Evolutionary conservation across 2,329 filamentous ascomycete genomes (phyloP).

Genomic region (Ascochyta lentis): DNA sequence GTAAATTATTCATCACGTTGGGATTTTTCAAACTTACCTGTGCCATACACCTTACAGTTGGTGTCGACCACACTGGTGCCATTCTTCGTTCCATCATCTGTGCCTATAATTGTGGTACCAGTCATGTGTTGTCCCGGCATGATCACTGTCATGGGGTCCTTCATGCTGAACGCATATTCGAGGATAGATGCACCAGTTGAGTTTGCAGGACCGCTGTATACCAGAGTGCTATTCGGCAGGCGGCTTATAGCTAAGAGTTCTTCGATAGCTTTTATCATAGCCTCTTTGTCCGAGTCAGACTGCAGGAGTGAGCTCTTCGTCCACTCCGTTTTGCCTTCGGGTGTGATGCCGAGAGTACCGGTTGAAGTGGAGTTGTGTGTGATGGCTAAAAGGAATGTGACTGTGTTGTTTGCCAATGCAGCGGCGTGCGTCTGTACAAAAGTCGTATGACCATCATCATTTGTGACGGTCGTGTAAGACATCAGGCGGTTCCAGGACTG

Average conservation of each 20-base stretch:
- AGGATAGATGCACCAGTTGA: constrained; percentile 51
- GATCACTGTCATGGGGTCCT: neutral
- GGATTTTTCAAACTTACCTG: constrained; percentile 1
- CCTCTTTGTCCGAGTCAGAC: constrained; percentile 48
- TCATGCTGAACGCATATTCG: constrained; percentile 13
- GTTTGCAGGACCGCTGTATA: constrained; percentile 34
- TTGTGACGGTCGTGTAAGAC: constrained; percentile 51
- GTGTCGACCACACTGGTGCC: constrained; percentile 68
- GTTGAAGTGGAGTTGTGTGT: constrained; percentile 29
- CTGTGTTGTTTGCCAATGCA: constrained; percentile 29
- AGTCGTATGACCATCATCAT: constrained; percentile 41
- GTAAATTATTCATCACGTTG: neutral
- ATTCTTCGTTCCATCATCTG: constrained; percentile 50
- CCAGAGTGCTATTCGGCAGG: constrained; percentile 19
- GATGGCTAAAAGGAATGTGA: constrained; percentile 22
- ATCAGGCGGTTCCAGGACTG: constrained; percentile 53
- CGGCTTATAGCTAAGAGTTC: constrained; percentile 43
- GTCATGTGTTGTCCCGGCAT: constrained; percentile 45
- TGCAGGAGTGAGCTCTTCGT: constrained; percentile 57
- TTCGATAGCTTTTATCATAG: constrained; percentile 52
- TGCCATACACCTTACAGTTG: constrained; percentile 66
- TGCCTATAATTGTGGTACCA: constrained; percentile 57
- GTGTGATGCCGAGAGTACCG: constrained; percentile 29
- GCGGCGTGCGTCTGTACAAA: constrained; percentile 51
- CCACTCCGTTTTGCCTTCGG: constrained; percentile 45